These are phyloP conservation scores for Pseudoturritis turrita DNA, from an alignment of 345 rosid species.

Conservation along the genomic window DNA sequence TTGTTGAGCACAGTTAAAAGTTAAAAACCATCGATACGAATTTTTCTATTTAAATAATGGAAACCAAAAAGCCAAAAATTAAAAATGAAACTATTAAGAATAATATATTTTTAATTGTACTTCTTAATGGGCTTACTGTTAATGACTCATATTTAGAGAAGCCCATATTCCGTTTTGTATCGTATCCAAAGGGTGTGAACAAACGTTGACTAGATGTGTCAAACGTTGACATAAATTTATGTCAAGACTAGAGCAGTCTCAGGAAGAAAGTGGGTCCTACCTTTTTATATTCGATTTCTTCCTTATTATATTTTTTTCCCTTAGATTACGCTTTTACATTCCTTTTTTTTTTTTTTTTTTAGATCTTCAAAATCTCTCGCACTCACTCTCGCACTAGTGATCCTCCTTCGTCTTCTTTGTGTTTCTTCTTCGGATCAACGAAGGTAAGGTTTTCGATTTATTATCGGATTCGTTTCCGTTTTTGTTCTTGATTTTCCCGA, in stretches of 20 bases:
- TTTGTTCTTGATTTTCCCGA: no score
- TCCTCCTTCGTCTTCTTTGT: background rate
- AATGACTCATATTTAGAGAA: background rate
- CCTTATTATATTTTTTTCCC: background rate
- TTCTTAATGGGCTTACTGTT: background rate
- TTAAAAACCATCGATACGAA: no score
- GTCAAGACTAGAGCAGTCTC: background rate
- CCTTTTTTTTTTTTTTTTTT: no score
- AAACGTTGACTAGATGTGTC: constrained; percentile 2
- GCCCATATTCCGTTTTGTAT: background rate
- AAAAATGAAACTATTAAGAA: no score
- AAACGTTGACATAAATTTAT: constrained; percentile 3
- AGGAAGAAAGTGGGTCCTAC: background rate
- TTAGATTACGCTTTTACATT: background rate
- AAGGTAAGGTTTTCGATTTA: background rate
- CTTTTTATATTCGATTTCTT: background rate
- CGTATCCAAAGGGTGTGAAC: background rate
- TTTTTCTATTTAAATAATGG: background rate
- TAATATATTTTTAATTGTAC: background rate
- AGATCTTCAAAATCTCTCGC: background rate
- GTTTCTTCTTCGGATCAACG: background rate
- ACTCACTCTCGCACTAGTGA: background rate
- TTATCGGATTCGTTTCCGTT: background rate
- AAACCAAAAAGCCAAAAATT: background rate
- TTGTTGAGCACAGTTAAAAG: no score